Conservation (phyloP, 345 rosid species). For the Bretschneidera sinensis region DNA sequence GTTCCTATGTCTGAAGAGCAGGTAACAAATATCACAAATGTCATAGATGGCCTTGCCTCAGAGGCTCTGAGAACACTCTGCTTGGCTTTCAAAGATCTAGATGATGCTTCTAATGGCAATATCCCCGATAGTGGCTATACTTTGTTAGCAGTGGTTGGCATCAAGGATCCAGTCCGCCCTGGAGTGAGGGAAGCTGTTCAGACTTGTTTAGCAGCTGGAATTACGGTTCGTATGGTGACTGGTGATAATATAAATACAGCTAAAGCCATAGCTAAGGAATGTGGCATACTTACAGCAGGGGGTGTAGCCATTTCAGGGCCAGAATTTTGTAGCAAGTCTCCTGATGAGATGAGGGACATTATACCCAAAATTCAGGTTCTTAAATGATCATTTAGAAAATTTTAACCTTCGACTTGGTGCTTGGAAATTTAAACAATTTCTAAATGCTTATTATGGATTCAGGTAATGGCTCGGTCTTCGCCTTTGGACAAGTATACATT, state of each 20-base stretch:
- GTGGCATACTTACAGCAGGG: conserved; percentile 79
- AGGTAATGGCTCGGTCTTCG: conserved; percentile 93
- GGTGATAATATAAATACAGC: conserved; percentile 96
- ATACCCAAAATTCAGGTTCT: conserved; percentile 78
- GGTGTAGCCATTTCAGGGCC: conserved; percentile 70
- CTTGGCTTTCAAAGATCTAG: conserved; percentile 68
- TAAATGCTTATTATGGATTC: conserved; percentile 22
- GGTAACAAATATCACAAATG: conserved; percentile 32
- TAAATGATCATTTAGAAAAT: not conserved
- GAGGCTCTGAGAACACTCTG: conserved; percentile 88
- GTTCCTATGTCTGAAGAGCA: conserved; percentile 53
- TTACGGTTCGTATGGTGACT: conserved; percentile 94
- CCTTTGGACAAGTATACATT: conserved; percentile 86
- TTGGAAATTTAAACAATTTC: conserved; percentile 14
- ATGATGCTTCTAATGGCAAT: conserved; percentile 31
- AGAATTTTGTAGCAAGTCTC: conserved; percentile 46
- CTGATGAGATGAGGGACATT: conserved; percentile 42
- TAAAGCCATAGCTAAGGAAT: conserved; percentile 92
- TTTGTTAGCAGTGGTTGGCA: conserved; percentile 69
- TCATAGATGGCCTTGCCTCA: conserved; percentile 62
- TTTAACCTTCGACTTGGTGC: not conserved
- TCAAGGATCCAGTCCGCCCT: conserved; percentile 95
- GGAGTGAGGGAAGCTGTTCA: conserved; percentile 86
- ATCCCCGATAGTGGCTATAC: conserved; percentile 68
- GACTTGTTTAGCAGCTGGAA: conserved; percentile 83